Percentiles rank a stretch among this genome's conserved stretches.
These are phyloP conservation scores for Cicer bijugum DNA, from an alignment of 306 rosid genomes.

Conservation along the genomic window DNA sequence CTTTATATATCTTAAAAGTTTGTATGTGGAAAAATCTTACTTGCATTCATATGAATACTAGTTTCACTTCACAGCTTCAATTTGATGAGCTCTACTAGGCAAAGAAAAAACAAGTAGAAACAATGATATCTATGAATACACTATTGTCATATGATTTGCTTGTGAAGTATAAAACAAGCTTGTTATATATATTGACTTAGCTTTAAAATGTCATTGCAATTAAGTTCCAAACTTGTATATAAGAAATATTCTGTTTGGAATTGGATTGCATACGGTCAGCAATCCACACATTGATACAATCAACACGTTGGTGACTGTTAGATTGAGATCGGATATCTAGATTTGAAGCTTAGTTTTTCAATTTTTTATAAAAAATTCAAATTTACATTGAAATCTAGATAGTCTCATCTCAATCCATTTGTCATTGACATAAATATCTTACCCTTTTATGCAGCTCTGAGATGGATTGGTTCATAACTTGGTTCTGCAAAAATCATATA, in stretches of 20 bases:
- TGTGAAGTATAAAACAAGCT: not conserved
- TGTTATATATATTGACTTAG: not conserved
- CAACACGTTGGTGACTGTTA: no score
- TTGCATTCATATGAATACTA: not conserved
- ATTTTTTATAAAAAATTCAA: no score
- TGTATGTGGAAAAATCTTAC: no score
- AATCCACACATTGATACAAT: no score
- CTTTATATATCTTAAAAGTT: not conserved
- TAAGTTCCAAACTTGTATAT: not conserved
- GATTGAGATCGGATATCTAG: no score
- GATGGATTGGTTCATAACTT: conserved; percentile 73
- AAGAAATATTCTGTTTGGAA: not conserved
- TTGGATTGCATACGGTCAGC: no score
- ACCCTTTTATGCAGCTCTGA: conserved; percentile 80
- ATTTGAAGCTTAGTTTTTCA: no score
- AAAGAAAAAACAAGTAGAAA: no score
- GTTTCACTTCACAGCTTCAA: not conserved
- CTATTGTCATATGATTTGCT: not conserved
- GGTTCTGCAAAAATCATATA: conserved; percentile 67
- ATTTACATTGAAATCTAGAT: no score
- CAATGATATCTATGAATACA: no score
- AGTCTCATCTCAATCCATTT: no score
- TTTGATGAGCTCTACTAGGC: no score
- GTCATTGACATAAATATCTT: not conserved
- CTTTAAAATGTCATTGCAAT: not conserved